Conservation (phyloP, 2,329 filamentous ascomycete species). For the Tolypocladium cylindrosporum region DNA sequence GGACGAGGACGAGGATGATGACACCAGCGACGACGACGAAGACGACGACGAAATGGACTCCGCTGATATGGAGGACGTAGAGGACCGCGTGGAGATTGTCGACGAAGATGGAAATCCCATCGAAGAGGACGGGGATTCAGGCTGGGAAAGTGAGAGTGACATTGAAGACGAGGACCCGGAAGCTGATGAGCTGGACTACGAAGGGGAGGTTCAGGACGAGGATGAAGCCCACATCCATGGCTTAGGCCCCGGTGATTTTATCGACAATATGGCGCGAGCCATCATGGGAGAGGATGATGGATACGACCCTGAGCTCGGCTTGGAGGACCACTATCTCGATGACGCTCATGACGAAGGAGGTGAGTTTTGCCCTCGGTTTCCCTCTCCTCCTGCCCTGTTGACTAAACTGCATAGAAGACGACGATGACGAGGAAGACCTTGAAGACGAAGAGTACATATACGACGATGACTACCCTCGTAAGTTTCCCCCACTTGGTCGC, state of each 20-base stretch:
- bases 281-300: constrained; percentile 41
- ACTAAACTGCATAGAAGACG: constrained; percentile 25
- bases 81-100: constrained; percentile 45
- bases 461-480: constrained; percentile 49
- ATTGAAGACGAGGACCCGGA: constrained; percentile 46
- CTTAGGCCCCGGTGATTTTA: constrained; percentile 33
- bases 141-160: constrained; percentile 51
- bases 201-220: constrained; percentile 43
- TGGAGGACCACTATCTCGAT: constrained; percentile 43
- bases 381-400: not conserved
- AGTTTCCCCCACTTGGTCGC: constrained; percentile 16
- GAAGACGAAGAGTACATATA: constrained; percentile 58
- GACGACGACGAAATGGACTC: constrained; percentile 36
- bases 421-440: constrained; percentile 61
- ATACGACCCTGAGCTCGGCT: constrained; percentile 41
- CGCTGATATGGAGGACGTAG: constrained; percentile 40
- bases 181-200: constrained; percentile 43
- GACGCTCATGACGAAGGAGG: constrained; percentile 52
- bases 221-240: constrained; percentile 38
- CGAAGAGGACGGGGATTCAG: constrained; percentile 49
- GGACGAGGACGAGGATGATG: constrained; percentile 55
- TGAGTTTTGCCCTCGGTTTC: constrained; percentile 13
- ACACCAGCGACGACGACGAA: constrained; percentile 46
- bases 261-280: constrained; percentile 46
- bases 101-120: constrained; percentile 52